Percentiles rank a stretch among this genome's conserved stretches.
These are phyloP conservation scores for Zygosaccharomyces bisporus DNA, from an alignment of 805 yeast species.

Conservation along the genomic window DNA sequence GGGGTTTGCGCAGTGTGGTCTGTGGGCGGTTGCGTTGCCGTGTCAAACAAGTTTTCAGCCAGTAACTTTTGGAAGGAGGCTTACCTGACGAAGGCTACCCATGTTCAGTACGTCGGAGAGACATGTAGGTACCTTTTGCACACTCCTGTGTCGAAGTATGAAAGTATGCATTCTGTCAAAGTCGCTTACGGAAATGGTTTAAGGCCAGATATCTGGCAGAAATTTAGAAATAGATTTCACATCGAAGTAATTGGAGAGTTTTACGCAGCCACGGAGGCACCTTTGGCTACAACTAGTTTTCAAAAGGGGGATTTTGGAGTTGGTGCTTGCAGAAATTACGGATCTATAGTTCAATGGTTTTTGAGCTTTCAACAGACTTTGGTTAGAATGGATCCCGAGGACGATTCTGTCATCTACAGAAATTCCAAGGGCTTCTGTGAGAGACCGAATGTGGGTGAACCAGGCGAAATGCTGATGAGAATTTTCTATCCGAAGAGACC, in stretches of 20 bases:
- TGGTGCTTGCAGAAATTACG: slow-evolving; percentile 86
- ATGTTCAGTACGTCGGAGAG: slow-evolving; percentile 92
- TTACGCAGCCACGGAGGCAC: slow-evolving; percentile 91
- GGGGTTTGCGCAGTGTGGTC: slow-evolving; percentile 70
- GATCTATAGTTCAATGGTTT: slow-evolving; percentile 50
- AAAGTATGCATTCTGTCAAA: slow-evolving; percentile 52
- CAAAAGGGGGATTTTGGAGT: slow-evolving; percentile 77
- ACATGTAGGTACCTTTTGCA: slow-evolving; percentile 81
- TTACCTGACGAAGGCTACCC: slow-evolving; percentile 63
- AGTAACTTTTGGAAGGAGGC: slow-evolving; percentile 89
- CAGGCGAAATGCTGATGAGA: slow-evolving; percentile 84
- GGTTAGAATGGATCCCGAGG: slow-evolving; percentile 76
- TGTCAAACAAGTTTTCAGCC: slow-evolving; percentile 79
- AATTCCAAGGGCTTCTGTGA: slow-evolving; percentile 64
- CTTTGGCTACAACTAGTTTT: slow-evolving; percentile 76
- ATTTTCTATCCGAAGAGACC: slow-evolving; percentile 60
- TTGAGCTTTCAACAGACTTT: slow-evolving; percentile 54
- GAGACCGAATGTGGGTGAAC: slow-evolving; percentile 53
- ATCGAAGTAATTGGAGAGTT: slow-evolving; percentile 81
- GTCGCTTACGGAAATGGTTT: slow-evolving; percentile 90
- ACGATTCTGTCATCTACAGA: slow-evolving; percentile 66
- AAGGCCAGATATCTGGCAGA: slow-evolving; percentile 82
- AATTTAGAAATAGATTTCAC: slow-evolving; percentile 71
- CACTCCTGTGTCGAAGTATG: slow-evolving; percentile 62
- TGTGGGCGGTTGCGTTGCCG: slow-evolving; percentile 70